Percentiles rank a stretch among this genome's conserved stretches.
Evolutionary conservation across 169 alveolate species (phyloP).

Genomic region (Eimeria necatrix): DNA sequence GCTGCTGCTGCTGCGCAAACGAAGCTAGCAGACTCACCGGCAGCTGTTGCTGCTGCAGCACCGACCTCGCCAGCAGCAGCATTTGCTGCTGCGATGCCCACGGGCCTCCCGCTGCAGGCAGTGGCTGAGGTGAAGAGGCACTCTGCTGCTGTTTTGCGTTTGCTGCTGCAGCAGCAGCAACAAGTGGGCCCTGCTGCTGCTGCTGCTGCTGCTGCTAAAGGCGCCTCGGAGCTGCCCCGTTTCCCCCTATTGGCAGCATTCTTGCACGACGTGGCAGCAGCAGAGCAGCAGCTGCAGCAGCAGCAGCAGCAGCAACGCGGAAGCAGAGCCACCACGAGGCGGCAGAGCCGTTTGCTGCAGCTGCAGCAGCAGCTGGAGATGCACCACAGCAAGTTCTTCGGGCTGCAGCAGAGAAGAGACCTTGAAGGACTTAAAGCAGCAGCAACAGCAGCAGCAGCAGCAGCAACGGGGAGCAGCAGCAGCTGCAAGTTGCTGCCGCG

Average conservation of each 20-base stretch:
- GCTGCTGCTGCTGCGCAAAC: slow-evolving; percentile 1
- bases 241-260: slow-evolving; percentile 40
- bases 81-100: slow-evolving; percentile 11
- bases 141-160: slow-evolving; percentile 11
- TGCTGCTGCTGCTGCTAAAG: not conserved
- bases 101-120: not conserved
- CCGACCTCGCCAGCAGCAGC: slow-evolving; percentile 46
- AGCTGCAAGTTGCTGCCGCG: slow-evolving; percentile 9
- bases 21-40: not conserved
- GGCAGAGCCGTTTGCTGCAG: slow-evolving; percentile 30
- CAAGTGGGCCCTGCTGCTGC: not conserved
- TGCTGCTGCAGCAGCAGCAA: slow-evolving; percentile 35
- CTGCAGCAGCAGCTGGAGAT: slow-evolving; percentile 58
- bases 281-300: slow-evolving; percentile 60
- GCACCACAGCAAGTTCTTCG: slow-evolving; percentile 52
- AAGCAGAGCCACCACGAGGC: not conserved
- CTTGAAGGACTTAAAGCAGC: slow-evolving; percentile 33
- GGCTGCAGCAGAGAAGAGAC: slow-evolving; percentile 6
- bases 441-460: slow-evolving; percentile 50
- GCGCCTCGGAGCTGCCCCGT: slow-evolving; percentile 7
- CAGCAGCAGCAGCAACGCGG: slow-evolving; percentile 18
- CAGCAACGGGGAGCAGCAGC: not conserved
- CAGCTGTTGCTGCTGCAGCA: slow-evolving; percentile 14
- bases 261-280: not conserved
- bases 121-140: not conserved